Base-by-base conservation (phyloP, 2,329 filamentous ascomycete species). In the Fusarium fracticaudum region DNA sequence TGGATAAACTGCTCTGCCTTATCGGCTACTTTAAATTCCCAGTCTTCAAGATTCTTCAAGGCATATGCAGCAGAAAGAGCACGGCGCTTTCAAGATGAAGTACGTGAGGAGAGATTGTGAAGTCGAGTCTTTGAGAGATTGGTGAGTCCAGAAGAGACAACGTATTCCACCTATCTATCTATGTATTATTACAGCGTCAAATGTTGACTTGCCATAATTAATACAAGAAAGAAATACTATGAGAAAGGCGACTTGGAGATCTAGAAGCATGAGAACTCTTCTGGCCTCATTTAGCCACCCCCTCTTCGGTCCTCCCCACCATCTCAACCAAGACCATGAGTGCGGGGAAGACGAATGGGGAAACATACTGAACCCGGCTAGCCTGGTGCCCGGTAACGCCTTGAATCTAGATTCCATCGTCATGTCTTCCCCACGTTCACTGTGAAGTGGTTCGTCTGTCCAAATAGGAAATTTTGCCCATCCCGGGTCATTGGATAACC, bases 1-100 rank as follows among this genome's bases (percentile, higher is more conserved):
- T 76, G 80, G 57, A 88, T 80, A 33, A 88, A 78, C 18, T 84
- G 81, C 24, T 83, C 79, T 1, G 83, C 81, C 77, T 88, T 89
- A 69, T 89, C 86, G 18, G 85, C 85, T 7, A 89, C 86, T 70
- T 88, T 89, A 79, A 85, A 84, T 69, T 89, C 87, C 87, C 87
- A 89, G 11, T 80, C 82, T 73, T 88, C 87, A 2, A 89, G 84
- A 70, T 88, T 88, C 79, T 87, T 87, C 60, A 87, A 74, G 0
- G 87, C 87, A 63, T 88, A 89, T 2, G 87, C 87, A 1, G 83
- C 83, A 6, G 86, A 85, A 7, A 90, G 78, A 4, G 87, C 81
- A 64, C 86, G 86, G 31, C 87, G 84, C 77, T 89, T 89, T 15
- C 85, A 81, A 5, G 18, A 77, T 44, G 37, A 77, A 74, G n/a